Conservation (phyloP, 2,329 filamentous ascomycete species). For the Alternaria atra region DNA sequence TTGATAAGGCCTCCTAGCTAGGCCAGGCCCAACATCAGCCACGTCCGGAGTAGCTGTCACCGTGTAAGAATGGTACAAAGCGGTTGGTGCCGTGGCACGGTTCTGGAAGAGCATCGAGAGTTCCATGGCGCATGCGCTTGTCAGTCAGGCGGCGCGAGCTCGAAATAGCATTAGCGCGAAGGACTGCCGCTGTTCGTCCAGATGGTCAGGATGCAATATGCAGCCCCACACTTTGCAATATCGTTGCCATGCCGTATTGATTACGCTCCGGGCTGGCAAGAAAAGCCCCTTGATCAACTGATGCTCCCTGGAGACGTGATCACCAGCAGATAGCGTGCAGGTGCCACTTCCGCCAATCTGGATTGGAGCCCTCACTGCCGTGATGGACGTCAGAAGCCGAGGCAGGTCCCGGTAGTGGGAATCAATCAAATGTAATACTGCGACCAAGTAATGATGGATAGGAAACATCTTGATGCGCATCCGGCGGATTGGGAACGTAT, state of each 20-base stretch:
- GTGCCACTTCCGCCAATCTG: slow-evolving; percentile 14
- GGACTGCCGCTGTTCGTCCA: slow-evolving; percentile 2
- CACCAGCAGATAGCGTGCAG: slow-evolving; percentile 1
- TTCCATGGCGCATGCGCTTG: neutral
- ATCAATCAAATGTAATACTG: slow-evolving; percentile 3
- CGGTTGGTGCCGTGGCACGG: slow-evolving; percentile 16
- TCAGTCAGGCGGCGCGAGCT: slow-evolving; percentile 13
- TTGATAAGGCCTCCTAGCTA: neutral
- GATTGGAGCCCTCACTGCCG: slow-evolving; percentile 24
- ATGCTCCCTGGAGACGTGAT: slow-evolving; percentile 10
- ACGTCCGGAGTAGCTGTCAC: neutral
- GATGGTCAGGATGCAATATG: slow-evolving; percentile 24
- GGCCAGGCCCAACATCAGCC: slow-evolving; percentile 2
- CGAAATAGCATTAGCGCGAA: slow-evolving; percentile 4
- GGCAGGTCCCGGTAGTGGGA: slow-evolving; percentile 20
- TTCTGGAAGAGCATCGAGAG: slow-evolving; percentile 14
- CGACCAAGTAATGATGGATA: slow-evolving; percentile 4
- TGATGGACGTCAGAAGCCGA: slow-evolving; percentile 17
- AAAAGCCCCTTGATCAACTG: slow-evolving; percentile 25
- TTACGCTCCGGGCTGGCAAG: slow-evolving; percentile 19
- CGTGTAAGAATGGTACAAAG: slow-evolving; percentile 9
- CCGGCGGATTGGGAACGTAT: neutral
- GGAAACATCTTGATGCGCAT: neutral
- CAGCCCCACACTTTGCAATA: slow-evolving; percentile 31
- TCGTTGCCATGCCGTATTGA: slow-evolving; percentile 31